Conservation (phyloP, 192 early-diverging fungal species). For the Coemansia sp. region DNA sequence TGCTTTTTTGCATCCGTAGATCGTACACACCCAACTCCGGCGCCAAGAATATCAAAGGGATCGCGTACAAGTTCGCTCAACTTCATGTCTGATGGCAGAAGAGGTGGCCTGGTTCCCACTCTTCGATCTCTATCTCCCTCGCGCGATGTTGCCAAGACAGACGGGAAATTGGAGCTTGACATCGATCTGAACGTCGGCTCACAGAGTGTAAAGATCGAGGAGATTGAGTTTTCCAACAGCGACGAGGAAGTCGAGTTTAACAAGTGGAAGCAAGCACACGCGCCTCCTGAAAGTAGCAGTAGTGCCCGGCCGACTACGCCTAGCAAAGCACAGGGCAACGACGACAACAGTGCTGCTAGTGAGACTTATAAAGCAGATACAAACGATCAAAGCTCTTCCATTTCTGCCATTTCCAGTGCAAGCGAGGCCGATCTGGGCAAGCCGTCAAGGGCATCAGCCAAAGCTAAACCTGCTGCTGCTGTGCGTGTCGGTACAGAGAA, state of each 20-base stretch:
- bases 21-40: conserved; percentile 43
- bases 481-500: not conserved
- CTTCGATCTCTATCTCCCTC: conserved; percentile 43
- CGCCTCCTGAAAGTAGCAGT: conserved; percentile 4
- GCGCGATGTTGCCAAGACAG: conserved; percentile 23
- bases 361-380: not conserved
- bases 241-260: conserved; percentile 50
- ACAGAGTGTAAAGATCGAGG: not conserved
- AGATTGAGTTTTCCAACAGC: conserved; percentile 39
- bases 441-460: not conserved
- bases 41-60: conserved; percentile 17
- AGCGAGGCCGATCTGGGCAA: not conserved
- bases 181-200: not conserved
- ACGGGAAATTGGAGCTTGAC: conserved; percentile 31
- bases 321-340: not conserved
- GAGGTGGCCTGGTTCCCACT: conserved; percentile 35
- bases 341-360: not conserved
- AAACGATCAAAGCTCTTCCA: not conserved
- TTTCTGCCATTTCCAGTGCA: not conserved
- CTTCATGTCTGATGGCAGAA: conserved; percentile 25
- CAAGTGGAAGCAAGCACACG: conserved; percentile 37
- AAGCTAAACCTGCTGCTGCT: not conserved
- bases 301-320: not conserved
- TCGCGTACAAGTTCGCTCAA: conserved; percentile 14
- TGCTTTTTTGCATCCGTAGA: conserved; percentile 26